These are phyloP conservation scores for Corymbia citriodora DNA, from an alignment of 441 rosid species.

Conservation along the genomic window DNA sequence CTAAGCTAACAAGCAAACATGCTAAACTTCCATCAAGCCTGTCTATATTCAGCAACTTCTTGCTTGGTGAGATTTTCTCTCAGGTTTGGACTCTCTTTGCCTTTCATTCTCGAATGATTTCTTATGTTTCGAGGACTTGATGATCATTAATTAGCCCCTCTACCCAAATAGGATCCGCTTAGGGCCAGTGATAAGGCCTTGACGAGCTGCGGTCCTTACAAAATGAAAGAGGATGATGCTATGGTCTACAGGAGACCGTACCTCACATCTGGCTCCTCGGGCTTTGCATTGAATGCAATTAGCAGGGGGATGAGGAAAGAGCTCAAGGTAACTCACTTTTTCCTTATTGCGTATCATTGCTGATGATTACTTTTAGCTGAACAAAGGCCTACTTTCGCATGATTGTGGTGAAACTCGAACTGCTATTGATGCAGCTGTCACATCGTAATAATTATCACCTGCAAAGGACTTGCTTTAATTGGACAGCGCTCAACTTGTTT, in stretches of 20 bases:
- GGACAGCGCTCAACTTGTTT: background rate
- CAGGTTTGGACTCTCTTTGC: constrained; percentile 37
- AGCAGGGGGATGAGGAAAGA: constrained; percentile 87
- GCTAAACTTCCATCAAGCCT: constrained; percentile 76
- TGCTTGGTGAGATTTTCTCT: constrained; percentile 84
- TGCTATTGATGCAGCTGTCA: background rate
- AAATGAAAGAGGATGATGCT: constrained; percentile 94
- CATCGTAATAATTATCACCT: background rate
- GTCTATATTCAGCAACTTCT: constrained; percentile 87
- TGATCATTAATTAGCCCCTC: background rate
- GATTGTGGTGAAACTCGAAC: background rate
- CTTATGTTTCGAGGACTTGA: background rate
- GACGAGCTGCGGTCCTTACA: constrained; percentile 81
- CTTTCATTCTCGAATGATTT: background rate
- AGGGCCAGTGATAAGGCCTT: constrained; percentile 92
- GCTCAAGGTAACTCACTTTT: constrained; percentile 44
- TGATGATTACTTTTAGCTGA: background rate
- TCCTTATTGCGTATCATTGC: background rate
- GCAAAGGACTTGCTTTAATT: background rate
- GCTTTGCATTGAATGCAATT: constrained; percentile 83
- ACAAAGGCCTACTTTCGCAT: background rate
- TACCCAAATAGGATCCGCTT: constrained; percentile 60
- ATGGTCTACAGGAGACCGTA: constrained; percentile 92
- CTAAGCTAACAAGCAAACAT: constrained; percentile 66
- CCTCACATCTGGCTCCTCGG: constrained; percentile 87